Base-by-base conservation (phyloP, 2,329 filamentous ascomycete genomes). In the Aspergillus sp. region DNA sequence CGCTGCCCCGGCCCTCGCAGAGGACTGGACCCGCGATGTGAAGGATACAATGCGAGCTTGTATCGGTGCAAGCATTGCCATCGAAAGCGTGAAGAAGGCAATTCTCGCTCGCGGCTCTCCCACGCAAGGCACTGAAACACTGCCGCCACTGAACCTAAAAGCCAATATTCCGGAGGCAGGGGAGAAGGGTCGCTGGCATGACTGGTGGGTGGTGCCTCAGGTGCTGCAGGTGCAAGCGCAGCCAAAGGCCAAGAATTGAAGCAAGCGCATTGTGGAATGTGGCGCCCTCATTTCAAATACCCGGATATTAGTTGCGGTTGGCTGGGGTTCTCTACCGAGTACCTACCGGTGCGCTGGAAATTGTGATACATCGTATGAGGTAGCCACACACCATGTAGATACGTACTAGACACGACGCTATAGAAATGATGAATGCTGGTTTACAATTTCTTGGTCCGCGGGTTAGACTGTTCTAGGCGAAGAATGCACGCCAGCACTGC, bases 1-100 rank as follows among this genome's bases (percentile, higher is more conserved):
- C 76, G 84, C 19, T 71, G 77, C 23, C 74, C 81, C 30, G 80
- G 85, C 63, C 76, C 84, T 73, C 49, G 83, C 90, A 67, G 84
- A 84, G 11, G 83, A 86, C 59, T 93, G 90, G 89, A 72, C 83
- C 19, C 79, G 78, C 23, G 82, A 85, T 23, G 80, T 85, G 11
- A 89, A 87, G 73, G 83, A 85, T 63, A 84, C 83, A 9, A 81
- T 91, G 69, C 87, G 87, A 69, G 86, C 89, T n/a, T 89, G 87
- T 66, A 92, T 93, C 63, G 87, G 87, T 8, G 83, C 89, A 0
- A 87, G 86, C 6, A 84, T 93, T 64, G 86, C 88, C 0, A 83
- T 91, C 48, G 82, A 83, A 25, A 82, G 81, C 1, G 74, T 90
- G 52, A 84, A 83, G 69, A 89, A 87, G 73, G 83, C 83, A 2